These are phyloP conservation scores for Exophiala dermatitidis DNA, from an alignment of 2,329 filamentous ascomycete genomes.

Conservation along the genomic window DNA sequence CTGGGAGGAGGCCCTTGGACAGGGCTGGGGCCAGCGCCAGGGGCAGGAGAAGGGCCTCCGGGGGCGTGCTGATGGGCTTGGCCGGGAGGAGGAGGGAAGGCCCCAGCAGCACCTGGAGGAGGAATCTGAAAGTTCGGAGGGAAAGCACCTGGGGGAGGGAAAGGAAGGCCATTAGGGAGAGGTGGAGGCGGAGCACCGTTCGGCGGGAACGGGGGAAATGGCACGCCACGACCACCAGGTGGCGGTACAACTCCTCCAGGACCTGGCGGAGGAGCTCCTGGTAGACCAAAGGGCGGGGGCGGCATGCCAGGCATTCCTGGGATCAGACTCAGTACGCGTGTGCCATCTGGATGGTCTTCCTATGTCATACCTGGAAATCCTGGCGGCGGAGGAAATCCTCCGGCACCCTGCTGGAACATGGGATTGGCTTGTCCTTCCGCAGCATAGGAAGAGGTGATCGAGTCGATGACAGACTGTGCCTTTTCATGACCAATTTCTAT, in stretches of 20 bases:
- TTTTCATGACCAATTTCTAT: slow-evolving; percentile 96
- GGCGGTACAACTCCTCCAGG: slow-evolving; percentile 43
- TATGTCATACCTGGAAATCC: slow-evolving; percentile 59
- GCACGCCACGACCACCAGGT: slow-evolving; percentile 49
- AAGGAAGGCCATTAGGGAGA: slow-evolving; percentile 37
- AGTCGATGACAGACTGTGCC: slow-evolving; percentile 96
- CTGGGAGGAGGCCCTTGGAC: slow-evolving; percentile 26
- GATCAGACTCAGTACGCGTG: background rate
- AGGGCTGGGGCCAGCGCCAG: slow-evolving; percentile 22
- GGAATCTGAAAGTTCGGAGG: slow-evolving; percentile 49
- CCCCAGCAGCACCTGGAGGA: slow-evolving; percentile 30
- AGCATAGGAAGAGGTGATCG: slow-evolving; percentile 90
- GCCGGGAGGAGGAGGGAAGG: slow-evolving; percentile 32
- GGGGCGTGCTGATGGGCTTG: slow-evolving; percentile 24
- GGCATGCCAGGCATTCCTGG: slow-evolving; percentile 33
- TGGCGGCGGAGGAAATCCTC: slow-evolving; percentile 48
- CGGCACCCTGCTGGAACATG: slow-evolving; percentile 59
- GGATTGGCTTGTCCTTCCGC: slow-evolving; percentile 90
- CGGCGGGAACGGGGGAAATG: slow-evolving; percentile 46
- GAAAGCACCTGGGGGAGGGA: slow-evolving; percentile 42
- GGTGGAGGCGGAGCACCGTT: slow-evolving; percentile 38
- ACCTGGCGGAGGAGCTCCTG: slow-evolving; percentile 34
- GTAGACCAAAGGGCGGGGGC: slow-evolving; percentile 55
- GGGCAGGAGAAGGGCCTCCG: slow-evolving; percentile 28
- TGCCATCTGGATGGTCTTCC: too few relatives aligned